Evolutionary conservation across 768 basidiomycete genomes (phyloP).

Genomic region (Tulasnella sp.): DNA sequence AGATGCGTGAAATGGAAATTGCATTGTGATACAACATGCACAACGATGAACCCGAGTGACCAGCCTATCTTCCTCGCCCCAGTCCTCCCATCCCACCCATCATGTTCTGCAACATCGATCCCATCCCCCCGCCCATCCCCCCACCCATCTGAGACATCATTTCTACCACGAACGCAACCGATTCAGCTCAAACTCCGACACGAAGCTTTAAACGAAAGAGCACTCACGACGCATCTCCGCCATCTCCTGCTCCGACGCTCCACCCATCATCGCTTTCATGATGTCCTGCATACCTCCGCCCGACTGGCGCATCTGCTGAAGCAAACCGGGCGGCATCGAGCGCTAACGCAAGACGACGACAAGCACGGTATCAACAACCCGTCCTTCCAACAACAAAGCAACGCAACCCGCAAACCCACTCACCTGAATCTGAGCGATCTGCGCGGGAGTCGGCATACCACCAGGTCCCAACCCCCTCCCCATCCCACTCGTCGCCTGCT

Average conservation of each 20-base stretch:
- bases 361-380: neutral
- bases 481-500: conserved; percentile 70
- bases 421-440: conserved; percentile 91
- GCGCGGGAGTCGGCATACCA: conserved; percentile 85
- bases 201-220: neutral
- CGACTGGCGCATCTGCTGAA: conserved; percentile 79
- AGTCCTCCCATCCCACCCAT: conserved; percentile 17
- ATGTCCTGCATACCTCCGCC: conserved; percentile 87
- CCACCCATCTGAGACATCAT: conserved; percentile 85
- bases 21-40: neutral
- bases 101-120: conserved; percentile 19
- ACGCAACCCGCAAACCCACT: conserved; percentile 21
- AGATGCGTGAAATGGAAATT: too few relatives aligned
- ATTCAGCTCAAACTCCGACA: conserved; percentile 6
- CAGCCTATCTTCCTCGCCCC: neutral
- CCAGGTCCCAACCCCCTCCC: conserved; percentile 58
- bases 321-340: conserved; percentile 88
- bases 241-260: conserved; percentile 69
- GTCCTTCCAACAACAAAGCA: neutral
- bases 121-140: conserved; percentile 26
- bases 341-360: conserved; percentile 38
- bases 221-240: conserved; percentile 85
- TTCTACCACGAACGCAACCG: conserved; percentile 31
- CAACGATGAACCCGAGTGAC: neutral
- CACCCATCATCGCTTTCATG: conserved; percentile 98